Evolutionary conservation across 441 rosid genomes (phyloP), one percentile per base, ranked within the genome.

Genomic region (Gossypium davidsonii): DNA sequence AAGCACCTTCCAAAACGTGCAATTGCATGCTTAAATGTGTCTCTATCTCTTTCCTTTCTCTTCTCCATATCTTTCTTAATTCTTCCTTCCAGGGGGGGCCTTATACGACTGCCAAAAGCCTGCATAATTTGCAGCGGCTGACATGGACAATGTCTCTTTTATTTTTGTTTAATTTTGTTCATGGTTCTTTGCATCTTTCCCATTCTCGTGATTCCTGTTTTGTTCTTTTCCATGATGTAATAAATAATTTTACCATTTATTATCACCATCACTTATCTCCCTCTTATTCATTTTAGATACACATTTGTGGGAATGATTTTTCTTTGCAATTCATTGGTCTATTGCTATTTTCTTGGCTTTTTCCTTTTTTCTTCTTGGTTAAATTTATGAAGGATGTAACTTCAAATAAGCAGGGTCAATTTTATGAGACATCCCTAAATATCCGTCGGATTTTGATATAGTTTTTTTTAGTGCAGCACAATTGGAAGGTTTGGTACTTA

Each of bases 171-270:
- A 58, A 23, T 75, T 70, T 73, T 34, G 73, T 59, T 59, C 77
- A 39, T 34, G 73, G 71, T 78, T 67, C 63, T 57, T 17, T 74
- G 42, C 58, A 76, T 76, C 67, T 44, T 80, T 77, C 82, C 82
- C 79, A 74, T 82, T 81, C 86, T 83, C 88, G 88, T 86, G 88
- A 86, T 77, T 72, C 89, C 72, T 83, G 44, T 78, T 78, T 82
- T 84, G 81, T 73, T 76, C 57, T 78, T 75, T 70, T 78, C 82
- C 80, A 12, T 21, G 10, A 37, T 37, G 10, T 37, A 37, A 37
- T 37, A 37, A 6, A 62, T 63, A 65, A 3, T 25, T 14, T 9
- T 67, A 15, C 57, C 12, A 23, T 57, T 57, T 23, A 57, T 10
- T 57, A 4, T 31, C 62, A 11, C 62, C 62, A 21, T 23, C 31